Conservation (phyloP, 2,329 filamentous ascomycete species). For the Coniochaeta hoffmannii region DNA sequence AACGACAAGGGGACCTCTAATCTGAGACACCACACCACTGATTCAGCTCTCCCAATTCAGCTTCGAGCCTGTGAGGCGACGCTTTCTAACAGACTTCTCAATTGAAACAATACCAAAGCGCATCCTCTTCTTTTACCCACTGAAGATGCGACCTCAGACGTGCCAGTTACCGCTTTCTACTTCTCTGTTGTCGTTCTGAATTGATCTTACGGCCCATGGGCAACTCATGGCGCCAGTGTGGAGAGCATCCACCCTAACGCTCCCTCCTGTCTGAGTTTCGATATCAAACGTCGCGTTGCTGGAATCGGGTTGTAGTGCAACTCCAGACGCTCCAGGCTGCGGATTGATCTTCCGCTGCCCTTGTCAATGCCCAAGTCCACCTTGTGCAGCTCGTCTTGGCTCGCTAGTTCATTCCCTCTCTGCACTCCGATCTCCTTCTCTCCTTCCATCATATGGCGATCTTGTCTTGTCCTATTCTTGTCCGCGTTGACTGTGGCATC, state of each 20-base stretch:
- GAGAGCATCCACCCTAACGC: not conserved
- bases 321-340: not conserved
- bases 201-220: not conserved
- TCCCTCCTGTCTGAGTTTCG: not conserved
- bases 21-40: conserved; percentile 9
- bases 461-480: conserved; percentile 1
- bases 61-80: too few relatives aligned
- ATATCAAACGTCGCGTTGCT: conserved; percentile 1
- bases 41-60: too few relatives aligned
- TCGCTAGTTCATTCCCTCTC: not conserved
- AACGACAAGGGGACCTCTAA: conserved; percentile 1
- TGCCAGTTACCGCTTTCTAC: not conserved
- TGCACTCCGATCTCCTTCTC: not conserved
- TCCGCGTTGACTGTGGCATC: not conserved
- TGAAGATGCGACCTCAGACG: not conserved
- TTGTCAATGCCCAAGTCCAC: not conserved
- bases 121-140: not conserved
- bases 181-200: not conserved
- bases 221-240: not conserved
- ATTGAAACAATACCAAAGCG: not conserved
- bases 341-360: not conserved
- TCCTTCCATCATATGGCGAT: conserved; percentile 3
- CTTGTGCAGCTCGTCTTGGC: not conserved
- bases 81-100: not conserved
- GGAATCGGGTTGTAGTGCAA: not conserved